phyloP scores from a whole-genome alignment of 805 yeast species.

The Schizosaccharomyces lindneri region DNA sequence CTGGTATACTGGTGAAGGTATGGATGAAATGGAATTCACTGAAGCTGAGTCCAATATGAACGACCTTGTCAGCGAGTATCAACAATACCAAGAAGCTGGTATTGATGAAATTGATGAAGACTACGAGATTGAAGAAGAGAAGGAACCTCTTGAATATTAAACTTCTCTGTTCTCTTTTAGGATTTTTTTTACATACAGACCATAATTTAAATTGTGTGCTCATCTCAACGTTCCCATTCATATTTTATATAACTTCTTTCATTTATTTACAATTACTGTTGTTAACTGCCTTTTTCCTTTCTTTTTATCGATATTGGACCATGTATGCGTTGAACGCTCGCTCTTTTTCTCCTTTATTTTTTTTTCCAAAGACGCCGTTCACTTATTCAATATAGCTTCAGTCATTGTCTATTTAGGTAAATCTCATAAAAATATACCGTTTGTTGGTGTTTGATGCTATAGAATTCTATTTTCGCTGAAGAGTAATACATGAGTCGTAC shows the following conservation, averaged over 20 bases:
- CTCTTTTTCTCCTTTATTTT: background rate
- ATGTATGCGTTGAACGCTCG: no score
- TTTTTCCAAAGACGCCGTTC: background rate
- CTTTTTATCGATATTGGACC: background rate
- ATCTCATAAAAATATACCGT: no score
- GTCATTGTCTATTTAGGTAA: background rate
- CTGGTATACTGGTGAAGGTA: constrained; percentile 90
- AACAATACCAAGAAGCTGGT: constrained; percentile 78
- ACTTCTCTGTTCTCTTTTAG: background rate
- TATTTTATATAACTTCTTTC: background rate
- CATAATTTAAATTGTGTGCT: background rate
- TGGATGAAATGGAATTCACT: constrained; percentile 85
- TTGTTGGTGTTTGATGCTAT: no score
- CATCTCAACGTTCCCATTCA: background rate
- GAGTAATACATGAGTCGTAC: no score
- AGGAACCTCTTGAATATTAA: background rate
- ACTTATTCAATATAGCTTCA: background rate
- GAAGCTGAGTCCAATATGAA: constrained; percentile 87
- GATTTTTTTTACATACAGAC: background rate
- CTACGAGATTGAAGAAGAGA: constrained; percentile 27
- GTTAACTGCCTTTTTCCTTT: background rate
- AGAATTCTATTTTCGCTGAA: no score
- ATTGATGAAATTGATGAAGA: constrained; percentile 54
- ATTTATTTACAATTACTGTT: background rate
- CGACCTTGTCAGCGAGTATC: constrained; percentile 74